These are phyloP conservation scores for Blastobotrys peoriensis DNA, from an alignment of 805 yeast genomes.

Conservation along the genomic window DNA sequence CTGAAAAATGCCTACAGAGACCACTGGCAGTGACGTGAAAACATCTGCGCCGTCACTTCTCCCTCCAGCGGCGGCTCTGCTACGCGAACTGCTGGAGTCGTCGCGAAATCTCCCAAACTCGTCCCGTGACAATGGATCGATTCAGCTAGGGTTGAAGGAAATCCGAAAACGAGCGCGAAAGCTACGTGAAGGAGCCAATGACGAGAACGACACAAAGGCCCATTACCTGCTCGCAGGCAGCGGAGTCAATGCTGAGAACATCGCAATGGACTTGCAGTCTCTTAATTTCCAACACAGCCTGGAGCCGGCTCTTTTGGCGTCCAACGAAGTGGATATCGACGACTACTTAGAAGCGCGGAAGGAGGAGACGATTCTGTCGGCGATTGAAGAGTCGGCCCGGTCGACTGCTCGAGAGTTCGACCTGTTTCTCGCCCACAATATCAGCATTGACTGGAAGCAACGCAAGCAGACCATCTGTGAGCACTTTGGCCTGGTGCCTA, in stretches of 20 bases:
- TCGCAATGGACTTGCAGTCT: conserved; percentile 48
- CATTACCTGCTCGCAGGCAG: conserved; percentile 87
- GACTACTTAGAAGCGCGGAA: conserved; percentile 60
- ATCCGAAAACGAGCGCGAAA: conserved; percentile 61
- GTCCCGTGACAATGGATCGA: conserved; percentile 65
- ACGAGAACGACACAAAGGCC: conserved; percentile 36
- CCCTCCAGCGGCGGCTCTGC: conserved; percentile 31
- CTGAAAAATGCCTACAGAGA: too few relatives aligned
- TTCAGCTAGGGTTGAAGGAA: conserved; percentile 75
- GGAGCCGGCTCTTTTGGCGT: conserved; percentile 22
- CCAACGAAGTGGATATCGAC: conserved; percentile 32
- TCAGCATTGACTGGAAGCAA: conserved; percentile 78
- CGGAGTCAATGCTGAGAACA: conserved; percentile 81
- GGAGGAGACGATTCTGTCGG: conserved; percentile 73
- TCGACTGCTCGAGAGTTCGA: conserved; percentile 82
- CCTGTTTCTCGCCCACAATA: conserved; percentile 59
- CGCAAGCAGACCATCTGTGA: conserved; percentile 69
- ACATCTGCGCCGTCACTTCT: too few relatives aligned
- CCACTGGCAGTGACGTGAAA: background rate
- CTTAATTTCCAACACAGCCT: conserved; percentile 30
- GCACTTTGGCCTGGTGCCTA: conserved; percentile 52
- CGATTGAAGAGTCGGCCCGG: conserved; percentile 73
- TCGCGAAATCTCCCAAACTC: conserved; percentile 66
- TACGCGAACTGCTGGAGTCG: conserved; percentile 72
- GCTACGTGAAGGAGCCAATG: conserved; percentile 49